A percentile compares a stretch with the other conserved stretches of the same genome.
These are phyloP conservation scores for Suzukiozyma palmioleophila DNA, from an alignment of 1,139 yeast species.

Conservation along the genomic window DNA sequence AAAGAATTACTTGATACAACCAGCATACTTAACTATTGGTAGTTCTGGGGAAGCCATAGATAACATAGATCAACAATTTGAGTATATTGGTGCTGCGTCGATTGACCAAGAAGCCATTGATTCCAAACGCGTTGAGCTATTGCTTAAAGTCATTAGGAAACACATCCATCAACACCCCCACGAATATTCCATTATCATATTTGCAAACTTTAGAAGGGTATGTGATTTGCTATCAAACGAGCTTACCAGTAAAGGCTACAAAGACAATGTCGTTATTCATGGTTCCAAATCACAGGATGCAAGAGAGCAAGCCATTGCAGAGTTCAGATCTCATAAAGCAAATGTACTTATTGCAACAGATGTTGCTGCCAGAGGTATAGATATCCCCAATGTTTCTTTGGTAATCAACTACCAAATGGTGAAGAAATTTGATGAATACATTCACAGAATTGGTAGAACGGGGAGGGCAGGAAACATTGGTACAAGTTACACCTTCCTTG, in stretches of 20 bases:
- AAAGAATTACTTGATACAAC: constrained; percentile 52
- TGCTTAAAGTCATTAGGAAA: constrained; percentile 20
- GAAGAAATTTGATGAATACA: constrained; percentile 70
- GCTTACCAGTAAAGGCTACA: constrained; percentile 42
- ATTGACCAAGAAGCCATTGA: constrained; percentile 5
- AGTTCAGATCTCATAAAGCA: constrained; percentile 57
- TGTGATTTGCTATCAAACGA: constrained; percentile 63
- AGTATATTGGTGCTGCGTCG: constrained; percentile 29
- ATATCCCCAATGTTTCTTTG: constrained; percentile 76
- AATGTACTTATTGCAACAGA: constrained; percentile 85
- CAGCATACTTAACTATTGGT: constrained; percentile 66
- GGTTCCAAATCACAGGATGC: constrained; percentile 87
- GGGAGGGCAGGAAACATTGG: constrained; percentile 91
- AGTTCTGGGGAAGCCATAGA: constrained; percentile 60
- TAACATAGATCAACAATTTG: constrained; percentile 66
- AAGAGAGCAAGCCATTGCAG: constrained; percentile 71
- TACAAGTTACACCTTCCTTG: constrained; percentile 66
- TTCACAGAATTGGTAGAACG: constrained; percentile 93
- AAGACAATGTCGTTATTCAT: constrained; percentile 60
- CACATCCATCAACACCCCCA: constrained; percentile 13
- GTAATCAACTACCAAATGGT: constrained; percentile 88
- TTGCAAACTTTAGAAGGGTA: constrained; percentile 70
- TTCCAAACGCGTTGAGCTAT: constrained; percentile 18
- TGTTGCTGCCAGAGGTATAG: constrained; percentile 96
- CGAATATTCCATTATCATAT: constrained; percentile 60